Evolutionary conservation across 2,329 filamentous ascomycete species (phyloP), one percentile per base, ranked within the genome.

Genomic region (Exophiala lecanii-corni): DNA sequence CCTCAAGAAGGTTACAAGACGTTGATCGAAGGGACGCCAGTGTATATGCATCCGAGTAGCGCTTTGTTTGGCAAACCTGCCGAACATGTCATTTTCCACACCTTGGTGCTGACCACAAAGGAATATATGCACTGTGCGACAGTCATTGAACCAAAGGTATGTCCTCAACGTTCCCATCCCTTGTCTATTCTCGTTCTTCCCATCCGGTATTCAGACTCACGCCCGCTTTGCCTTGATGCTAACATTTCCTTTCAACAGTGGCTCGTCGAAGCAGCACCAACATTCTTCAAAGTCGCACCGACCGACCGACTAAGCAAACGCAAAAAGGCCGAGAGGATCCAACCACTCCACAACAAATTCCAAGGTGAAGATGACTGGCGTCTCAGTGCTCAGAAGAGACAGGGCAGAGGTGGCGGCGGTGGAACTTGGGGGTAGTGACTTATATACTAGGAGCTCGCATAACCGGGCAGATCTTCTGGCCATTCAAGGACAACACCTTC

Each of bases 81-180:
- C 1, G 92, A 98, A 67, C 94, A 94, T 75, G 92, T 97, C 23
- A 86, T 98, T 42, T 98, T 95, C 62, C 84, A 96, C 60, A 68
- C 64, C 0, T 49, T 73, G 41, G 69, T 72, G 7, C 61, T 73
- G 25, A 73, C 70, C 4, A 71, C 66, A n/a, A 91, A 94, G 69
- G 92, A 98, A 69, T 98, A 97, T 66, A 97, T 98, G 92, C 89
- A 95, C 59, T 86, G 80, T 61, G 92, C 89, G 10, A 95, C 88
- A 3, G 78, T 79, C 3, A 97, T 98, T 58, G 92, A 98, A 67
- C 91, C 92, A 6, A 95, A 94, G 56, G 62, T 66, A 64, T 44
- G 60, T 55, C 9, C 17, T 5, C 5, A 13, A n/a, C 6, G 16
- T 5, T 10, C 17, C 5, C 15, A 10, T 7, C 17, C 7, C 5